These are phyloP conservation scores for Venturiaceae sp. DNA, from an alignment of 2,329 filamentous ascomycete species.

Conservation along the genomic window DNA sequence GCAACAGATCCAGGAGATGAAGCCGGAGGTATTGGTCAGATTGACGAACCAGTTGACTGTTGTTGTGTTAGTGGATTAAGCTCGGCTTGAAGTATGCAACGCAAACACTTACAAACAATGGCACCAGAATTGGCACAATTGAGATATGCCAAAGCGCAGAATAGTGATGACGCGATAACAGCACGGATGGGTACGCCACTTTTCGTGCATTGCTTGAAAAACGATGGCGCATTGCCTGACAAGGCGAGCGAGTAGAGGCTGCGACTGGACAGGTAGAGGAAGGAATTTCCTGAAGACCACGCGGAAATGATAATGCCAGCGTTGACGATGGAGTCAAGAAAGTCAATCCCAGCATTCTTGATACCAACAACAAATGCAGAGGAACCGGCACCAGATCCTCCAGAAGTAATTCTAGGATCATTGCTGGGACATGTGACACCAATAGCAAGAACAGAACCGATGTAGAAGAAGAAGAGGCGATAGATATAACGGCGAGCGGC, in stretches of 20 bases:
- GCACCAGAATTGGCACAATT: conserved; percentile 31
- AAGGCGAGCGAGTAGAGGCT: conserved; percentile 47
- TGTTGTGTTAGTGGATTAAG: too few relatives aligned
- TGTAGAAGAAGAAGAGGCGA: conserved; percentile 53
- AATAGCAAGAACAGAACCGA: conserved; percentile 48
- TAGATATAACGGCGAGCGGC: conserved; percentile 52
- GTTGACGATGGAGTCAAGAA: conserved; percentile 58
- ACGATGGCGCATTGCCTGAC: conserved; percentile 53
- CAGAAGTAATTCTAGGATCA: conserved; percentile 39
- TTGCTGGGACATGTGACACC: conserved; percentile 49
- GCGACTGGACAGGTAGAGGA: conserved; percentile 42
- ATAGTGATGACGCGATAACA: conserved; percentile 48
- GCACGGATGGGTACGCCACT: conserved; percentile 60
- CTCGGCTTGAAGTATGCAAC: too few relatives aligned
- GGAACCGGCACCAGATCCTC: conserved; percentile 43
- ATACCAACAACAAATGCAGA: conserved; percentile 41
- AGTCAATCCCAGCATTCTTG: conserved; percentile 39
- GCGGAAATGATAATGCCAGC: conserved; percentile 58
- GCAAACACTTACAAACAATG: too few relatives aligned
- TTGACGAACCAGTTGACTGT: conserved; percentile 41
- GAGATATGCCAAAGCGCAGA: conserved; percentile 58
- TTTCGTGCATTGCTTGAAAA: conserved; percentile 51
- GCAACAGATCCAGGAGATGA: conserved; percentile 39
- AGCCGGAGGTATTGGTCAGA: conserved; percentile 27
- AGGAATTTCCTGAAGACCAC: conserved; percentile 46